phyloP scores from a whole-genome alignment of 345 rosid species.

The Trapa incisa region DNA sequence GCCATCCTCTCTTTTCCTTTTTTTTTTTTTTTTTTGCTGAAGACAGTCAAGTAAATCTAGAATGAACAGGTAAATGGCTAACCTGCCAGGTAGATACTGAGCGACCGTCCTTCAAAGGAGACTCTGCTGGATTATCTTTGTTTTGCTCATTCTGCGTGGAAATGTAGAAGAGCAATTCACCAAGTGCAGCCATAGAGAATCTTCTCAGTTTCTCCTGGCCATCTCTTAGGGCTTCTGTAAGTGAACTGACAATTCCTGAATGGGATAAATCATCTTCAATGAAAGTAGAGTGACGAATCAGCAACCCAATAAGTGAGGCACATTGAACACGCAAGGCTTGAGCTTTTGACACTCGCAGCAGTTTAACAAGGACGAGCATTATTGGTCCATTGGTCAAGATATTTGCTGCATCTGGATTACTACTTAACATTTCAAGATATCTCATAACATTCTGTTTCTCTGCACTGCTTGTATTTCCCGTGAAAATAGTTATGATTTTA shows the following conservation, averaged over 20 bases:
- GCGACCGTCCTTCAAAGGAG: conserved; percentile 73
- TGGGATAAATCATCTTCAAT: conserved; percentile 76
- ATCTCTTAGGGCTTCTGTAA: conserved; percentile 83
- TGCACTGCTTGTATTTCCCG: conserved; percentile 51
- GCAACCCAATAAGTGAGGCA: conserved; percentile 81
- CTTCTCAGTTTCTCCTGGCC: conserved; percentile 90
- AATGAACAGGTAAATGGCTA: conserved; percentile 5
- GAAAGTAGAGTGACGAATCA: conserved; percentile 83
- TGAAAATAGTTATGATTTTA: conserved; percentile 43
- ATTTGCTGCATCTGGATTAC: conserved; percentile 82
- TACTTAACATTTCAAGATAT: conserved; percentile 82
- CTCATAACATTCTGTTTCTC: conserved; percentile 88
- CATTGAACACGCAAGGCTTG: conserved; percentile 76
- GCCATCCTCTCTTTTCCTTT: too few species aligned
- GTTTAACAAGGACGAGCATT: conserved; percentile 84
- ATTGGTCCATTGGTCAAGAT: conserved; percentile 84
- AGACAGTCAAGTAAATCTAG: too few species aligned
- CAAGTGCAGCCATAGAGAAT: conserved; percentile 95
- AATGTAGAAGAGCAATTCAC: conserved; percentile 87
- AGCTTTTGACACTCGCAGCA: conserved; percentile 79
- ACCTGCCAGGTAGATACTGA: conserved; percentile 86
- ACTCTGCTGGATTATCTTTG: conserved; percentile 54
- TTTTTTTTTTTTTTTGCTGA: too few species aligned
- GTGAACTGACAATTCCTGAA: conserved; percentile 83
- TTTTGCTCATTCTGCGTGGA: conserved; percentile 83